These are phyloP conservation scores for Paramarasmius palmivorus DNA, from an alignment of 1,284 basidiomycete genomes.

Conservation along the genomic window DNA sequence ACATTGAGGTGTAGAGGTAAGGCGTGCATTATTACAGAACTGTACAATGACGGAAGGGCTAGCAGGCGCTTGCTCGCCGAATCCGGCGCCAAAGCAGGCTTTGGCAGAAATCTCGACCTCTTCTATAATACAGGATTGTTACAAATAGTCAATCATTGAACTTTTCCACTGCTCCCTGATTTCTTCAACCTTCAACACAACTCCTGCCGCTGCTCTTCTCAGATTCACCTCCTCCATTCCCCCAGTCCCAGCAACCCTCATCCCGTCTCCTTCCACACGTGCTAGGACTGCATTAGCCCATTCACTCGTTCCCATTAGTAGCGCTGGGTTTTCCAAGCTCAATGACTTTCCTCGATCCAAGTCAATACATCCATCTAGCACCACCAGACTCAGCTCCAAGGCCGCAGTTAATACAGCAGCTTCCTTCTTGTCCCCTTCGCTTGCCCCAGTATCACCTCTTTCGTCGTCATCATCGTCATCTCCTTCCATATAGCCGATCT, in stretches of 20 bases:
- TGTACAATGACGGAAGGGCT: too few relatives aligned
- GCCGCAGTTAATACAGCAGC: conserved; percentile 73
- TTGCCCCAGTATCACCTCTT: conserved; percentile 15
- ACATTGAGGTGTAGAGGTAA: conserved; percentile 25
- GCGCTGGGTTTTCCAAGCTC: conserved; percentile 69
- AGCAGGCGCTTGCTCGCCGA: too few relatives aligned
- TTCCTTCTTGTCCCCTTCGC: conserved; percentile 42
- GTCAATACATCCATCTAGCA: conserved; percentile 75
- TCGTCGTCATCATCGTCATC: conserved; percentile 43
- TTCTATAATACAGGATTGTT: neutral
- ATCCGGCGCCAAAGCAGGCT: too few relatives aligned
- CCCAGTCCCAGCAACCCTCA: conserved; percentile 63
- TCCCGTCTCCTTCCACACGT: conserved; percentile 59
- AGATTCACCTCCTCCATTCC: conserved; percentile 61
- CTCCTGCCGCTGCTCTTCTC: conserved; percentile 73
- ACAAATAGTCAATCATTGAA: conserved; percentile 49
- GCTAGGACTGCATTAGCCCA: conserved; percentile 80
- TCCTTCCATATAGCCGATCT: conserved; percentile 48
- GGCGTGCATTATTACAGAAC: too few relatives aligned
- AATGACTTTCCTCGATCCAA: conserved; percentile 77
- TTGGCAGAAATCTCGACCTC: too few relatives aligned
- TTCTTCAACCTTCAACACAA: conserved; percentile 80
- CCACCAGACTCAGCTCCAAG: conserved; percentile 76
- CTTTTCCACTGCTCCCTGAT: conserved; percentile 75
- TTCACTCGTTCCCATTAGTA: conserved; percentile 75